Conservation (phyloP, 306 rosid genomes). For the Casuarina equisetifolia region DNA sequence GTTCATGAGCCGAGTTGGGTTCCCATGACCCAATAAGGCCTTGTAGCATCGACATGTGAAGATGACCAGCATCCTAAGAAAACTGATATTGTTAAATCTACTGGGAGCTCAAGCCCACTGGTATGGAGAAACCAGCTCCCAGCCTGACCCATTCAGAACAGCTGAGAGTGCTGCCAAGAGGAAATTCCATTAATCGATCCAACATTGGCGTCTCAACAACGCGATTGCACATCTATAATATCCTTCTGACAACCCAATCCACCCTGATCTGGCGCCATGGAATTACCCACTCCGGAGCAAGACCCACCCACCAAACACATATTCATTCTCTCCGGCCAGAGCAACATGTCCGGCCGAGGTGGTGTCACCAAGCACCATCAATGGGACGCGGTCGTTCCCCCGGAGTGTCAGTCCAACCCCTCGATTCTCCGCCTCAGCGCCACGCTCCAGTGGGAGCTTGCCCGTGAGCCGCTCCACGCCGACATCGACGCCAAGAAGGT, state of each 20-base stretch:
- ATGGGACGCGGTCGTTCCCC: constrained; percentile 78
- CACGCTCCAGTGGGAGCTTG: constrained; percentile 60
- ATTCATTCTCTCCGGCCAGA: constrained; percentile 86
- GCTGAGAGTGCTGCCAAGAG: no score
- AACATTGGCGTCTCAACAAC: no score
- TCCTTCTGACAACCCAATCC: neutral
- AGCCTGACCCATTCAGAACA: no score
- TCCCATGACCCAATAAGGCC: no score
- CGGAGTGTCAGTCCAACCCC: constrained; percentile 52
- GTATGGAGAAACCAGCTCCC: no score
- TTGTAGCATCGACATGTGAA: no score
- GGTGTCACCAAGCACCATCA: constrained; percentile 42
- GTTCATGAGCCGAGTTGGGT: no score
- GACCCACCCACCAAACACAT: constrained; percentile 41
- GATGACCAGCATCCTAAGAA: no score
- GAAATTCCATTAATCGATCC: no score
- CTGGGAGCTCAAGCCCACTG: no score
- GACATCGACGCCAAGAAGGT: constrained; percentile 66
- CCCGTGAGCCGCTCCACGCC: constrained; percentile 70
- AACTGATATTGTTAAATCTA: no score
- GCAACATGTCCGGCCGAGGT: constrained; percentile 93
- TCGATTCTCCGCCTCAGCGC: constrained; percentile 61
- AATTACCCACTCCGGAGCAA: constrained; percentile 4
- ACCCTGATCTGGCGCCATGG: constrained; percentile 17
- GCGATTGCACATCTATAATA: no score